Evolutionary conservation across 2,329 filamentous ascomycete genomes (phyloP), one percentile per base, ranked within the genome.

Genomic region (Aspergillus cejpii): DNA sequence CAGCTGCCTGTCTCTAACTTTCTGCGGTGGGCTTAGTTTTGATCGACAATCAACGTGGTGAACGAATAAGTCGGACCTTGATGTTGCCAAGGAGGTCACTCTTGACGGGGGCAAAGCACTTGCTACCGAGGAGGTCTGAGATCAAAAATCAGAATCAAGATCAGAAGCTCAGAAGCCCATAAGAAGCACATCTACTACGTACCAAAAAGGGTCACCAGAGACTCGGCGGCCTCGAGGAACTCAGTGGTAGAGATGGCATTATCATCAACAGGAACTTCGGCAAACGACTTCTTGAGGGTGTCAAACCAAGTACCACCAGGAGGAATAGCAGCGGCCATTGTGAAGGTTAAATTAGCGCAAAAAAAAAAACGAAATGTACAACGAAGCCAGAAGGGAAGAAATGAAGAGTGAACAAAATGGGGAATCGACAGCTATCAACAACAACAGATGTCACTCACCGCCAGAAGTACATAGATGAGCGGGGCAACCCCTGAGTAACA

Each of bases 211-310:
- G 81, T 85, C 42, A 85, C 85, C 66, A 97, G 72, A 45, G 86
- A 83, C 77, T 96, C 89, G 42, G 88, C 80, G 46, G 92, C 92
- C 55, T 94, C 86, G 53, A 97, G 84, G 71, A 97, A 98, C 66
- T 94, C 81, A 46, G 79, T 79, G 37, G 92, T 97, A 43, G 80
- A 72, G 61, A 97, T 82, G 49, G 82, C 85, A 73, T 88, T 84
- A 70, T 81, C 83, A 59, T 88, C 80, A 58, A 95, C 70, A 11
- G 86, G 83, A 43, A 97, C 91, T 58, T 91, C 80, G 53, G 78
- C 76, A 73, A 95, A 98, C 59, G 85, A 91, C 66, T 78, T 78
- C 74, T 86, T 85, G 69, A 94, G 77, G 58, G 83, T 86, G 65
- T 94, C 82, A 71, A 97, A 84, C 74, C 90, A 89, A 60, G 89